phyloP scores from a whole-genome alignment of 345 rosid genomes.

The Eucalyptus pauciflora region DNA sequence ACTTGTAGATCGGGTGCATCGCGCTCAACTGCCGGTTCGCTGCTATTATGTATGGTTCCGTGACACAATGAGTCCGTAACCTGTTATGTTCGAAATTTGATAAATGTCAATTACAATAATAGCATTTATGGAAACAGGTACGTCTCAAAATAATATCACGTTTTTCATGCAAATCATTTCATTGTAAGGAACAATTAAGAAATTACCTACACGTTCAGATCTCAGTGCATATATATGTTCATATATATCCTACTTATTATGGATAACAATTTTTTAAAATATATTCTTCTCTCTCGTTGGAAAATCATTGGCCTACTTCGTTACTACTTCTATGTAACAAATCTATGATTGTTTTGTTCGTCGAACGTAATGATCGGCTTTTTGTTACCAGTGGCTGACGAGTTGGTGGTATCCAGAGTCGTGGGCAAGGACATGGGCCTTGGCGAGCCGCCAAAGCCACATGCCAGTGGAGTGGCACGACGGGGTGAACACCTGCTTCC shows the following conservation, averaged over 20 bases:
- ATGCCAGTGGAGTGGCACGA: constrained; percentile 21
- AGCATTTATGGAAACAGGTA: neutral
- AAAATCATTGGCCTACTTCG: neutral
- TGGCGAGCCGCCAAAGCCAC: constrained; percentile 73
- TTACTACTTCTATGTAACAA: neutral
- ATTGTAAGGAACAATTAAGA: too few species aligned
- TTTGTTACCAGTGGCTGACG: constrained; percentile 56
- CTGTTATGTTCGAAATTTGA: constrained; percentile 4
- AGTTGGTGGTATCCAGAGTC: constrained; percentile 65
- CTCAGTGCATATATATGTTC: neutral
- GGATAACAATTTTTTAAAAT: too few species aligned
- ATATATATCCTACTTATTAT: too few species aligned
- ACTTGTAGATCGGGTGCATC: constrained; percentile 55
- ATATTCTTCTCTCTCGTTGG: neutral
- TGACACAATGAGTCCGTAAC: constrained; percentile 57
- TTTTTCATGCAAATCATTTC: neutral
- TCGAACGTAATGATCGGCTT: neutral
- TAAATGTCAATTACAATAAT: neutral
- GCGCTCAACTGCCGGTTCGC: constrained; percentile 55
- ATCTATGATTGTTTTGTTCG: neutral
- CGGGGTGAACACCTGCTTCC: constrained; percentile 46
- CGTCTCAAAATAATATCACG: neutral
- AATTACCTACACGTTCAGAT: neutral
- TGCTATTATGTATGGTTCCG: constrained; percentile 66
- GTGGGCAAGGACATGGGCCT: constrained; percentile 52